phyloP scores from a whole-genome alignment of 1,139 yeast genomes.

The Meyerozyma elateridarum region DNA sequence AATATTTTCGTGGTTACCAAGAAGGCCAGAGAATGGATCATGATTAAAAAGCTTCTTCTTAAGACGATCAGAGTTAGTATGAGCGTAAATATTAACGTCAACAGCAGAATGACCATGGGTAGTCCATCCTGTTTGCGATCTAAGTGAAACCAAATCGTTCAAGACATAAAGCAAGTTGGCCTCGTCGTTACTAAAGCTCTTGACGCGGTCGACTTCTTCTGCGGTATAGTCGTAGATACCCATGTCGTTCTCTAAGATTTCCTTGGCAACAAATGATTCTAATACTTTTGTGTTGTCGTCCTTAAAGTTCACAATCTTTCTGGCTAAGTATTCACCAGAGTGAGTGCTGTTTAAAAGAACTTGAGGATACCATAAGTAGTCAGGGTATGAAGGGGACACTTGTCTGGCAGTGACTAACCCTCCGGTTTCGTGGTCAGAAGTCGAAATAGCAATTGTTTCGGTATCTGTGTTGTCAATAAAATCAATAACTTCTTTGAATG shows the following conservation, averaged over 20 bases:
- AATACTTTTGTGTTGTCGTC: slow-evolving; percentile 11
- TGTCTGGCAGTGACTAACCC: slow-evolving; percentile 61
- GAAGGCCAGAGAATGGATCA: slow-evolving; percentile 1
- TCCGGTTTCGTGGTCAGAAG: slow-evolving; percentile 28
- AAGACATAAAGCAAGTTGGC: slow-evolving; percentile 23
- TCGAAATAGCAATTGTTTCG: slow-evolving; percentile 23
- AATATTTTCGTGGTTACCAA: slow-evolving; percentile 5
- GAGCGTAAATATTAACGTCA: slow-evolving; percentile 25
- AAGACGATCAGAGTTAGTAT: slow-evolving; percentile 16
- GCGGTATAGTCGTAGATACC: slow-evolving; percentile 16
- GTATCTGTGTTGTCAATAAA: slow-evolving; percentile 20
- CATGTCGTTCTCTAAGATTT: slow-evolving; percentile 18
- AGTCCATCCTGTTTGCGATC: slow-evolving; percentile 27
- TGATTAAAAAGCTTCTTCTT: background rate
- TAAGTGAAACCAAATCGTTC: slow-evolving; percentile 21
- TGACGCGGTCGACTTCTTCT: slow-evolving; percentile 14
- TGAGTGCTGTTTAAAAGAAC: slow-evolving; percentile 22
- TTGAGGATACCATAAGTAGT: slow-evolving; percentile 35
- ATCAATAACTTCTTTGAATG: slow-evolving; percentile 20
- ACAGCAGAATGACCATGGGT: slow-evolving; percentile 28
- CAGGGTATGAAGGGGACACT: slow-evolving; percentile 37
- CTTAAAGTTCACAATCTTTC: slow-evolving; percentile 14
- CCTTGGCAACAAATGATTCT: slow-evolving; percentile 11
- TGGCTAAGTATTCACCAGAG: slow-evolving; percentile 23
- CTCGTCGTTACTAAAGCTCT: slow-evolving; percentile 10